Conservation (phyloP, 352 stramenopile genomes). For the Blastocystis sp. region DNA sequence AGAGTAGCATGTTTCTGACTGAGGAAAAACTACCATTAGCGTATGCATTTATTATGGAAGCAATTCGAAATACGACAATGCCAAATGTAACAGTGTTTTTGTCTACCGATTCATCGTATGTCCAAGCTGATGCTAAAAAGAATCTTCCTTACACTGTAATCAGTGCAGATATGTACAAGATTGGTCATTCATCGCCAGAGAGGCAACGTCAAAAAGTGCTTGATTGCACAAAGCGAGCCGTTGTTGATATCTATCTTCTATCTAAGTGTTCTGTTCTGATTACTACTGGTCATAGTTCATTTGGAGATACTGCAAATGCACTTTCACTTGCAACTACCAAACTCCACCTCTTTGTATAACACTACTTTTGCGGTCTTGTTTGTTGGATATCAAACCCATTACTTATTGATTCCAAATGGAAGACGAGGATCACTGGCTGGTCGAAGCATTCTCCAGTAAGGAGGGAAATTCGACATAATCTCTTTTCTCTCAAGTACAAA, state of each 20-base stretch:
- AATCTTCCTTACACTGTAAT: neutral
- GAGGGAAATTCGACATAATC: neutral
- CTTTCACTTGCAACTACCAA: neutral
- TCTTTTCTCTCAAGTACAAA: neutral
- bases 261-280: slow-evolving; percentile 5
- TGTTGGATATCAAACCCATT: neutral
- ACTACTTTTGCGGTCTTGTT: neutral
- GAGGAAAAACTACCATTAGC: neutral
- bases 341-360: neutral
- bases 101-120: slow-evolving; percentile 19
- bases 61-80: neutral
- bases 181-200: neutral
- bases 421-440: neutral
- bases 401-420: neutral
- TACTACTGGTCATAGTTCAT: slow-evolving; percentile 1
- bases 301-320: neutral
- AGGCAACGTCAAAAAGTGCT: neutral
- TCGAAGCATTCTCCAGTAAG: slow-evolving; percentile 15
- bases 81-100: slow-evolving; percentile 5
- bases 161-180: neutral
- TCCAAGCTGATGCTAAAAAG: neutral
- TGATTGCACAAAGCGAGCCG: neutral
- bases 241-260: slow-evolving; percentile 8
- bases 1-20: neutral
- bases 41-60: neutral